phyloP scores from a whole-genome alignment of 305 asterid genomes.

The Fraxinus ornus region DNA sequence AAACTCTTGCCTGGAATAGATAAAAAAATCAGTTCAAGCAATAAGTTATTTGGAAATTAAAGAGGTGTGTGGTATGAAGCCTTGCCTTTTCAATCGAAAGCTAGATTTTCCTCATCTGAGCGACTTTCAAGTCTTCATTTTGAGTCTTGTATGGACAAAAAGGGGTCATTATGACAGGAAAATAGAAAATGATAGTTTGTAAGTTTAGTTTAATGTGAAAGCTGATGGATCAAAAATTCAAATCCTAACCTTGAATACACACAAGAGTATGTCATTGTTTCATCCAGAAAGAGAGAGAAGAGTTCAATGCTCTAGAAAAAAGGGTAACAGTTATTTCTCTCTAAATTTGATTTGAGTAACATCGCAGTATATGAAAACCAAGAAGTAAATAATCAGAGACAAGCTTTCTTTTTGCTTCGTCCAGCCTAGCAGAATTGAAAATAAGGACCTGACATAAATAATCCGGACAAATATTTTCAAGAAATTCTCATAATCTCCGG shows the following conservation, averaged over 20 bases:
- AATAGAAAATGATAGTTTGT: background rate
- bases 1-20: slow-evolving; percentile 54
- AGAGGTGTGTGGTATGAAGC: background rate
- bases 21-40: background rate
- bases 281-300: slow-evolving; percentile 64
- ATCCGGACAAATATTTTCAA: background rate
- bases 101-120: slow-evolving; percentile 65
- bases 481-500: background rate
- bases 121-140: slow-evolving; percentile 71
- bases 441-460: background rate
- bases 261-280: slow-evolving; percentile 84
- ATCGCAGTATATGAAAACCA: background rate
- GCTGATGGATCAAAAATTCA: background rate
- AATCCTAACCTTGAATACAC: slow-evolving; percentile 72
- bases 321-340: background rate
- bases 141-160: background rate
- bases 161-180: background rate
- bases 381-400: background rate
- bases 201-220: background rate
- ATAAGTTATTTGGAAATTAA: background rate
- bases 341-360: background rate
- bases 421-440: background rate
- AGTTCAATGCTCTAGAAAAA: slow-evolving; percentile 74
- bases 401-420: background rate
- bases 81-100: slow-evolving; percentile 68